phyloP scores from a whole-genome alignment of 2,329 filamentous ascomycete species.

The Harringtonia lauricola region DNA sequence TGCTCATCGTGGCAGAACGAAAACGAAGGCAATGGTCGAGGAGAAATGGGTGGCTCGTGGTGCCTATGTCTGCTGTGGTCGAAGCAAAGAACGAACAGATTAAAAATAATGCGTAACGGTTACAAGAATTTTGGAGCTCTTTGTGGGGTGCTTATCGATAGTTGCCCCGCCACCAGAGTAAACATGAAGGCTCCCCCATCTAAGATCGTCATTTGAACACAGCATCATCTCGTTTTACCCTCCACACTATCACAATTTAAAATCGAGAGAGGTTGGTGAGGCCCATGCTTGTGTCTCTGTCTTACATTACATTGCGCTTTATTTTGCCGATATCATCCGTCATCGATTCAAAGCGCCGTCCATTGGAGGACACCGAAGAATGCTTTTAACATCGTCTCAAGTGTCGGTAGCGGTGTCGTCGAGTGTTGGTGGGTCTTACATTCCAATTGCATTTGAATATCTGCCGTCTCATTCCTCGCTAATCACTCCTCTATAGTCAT shows the following conservation, averaged over 20 bases:
- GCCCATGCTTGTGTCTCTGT: too few relatives aligned
- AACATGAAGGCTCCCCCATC: neutral
- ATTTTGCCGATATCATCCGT: neutral
- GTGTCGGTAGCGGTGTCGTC: slow-evolving; percentile 58
- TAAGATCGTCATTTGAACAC: too few relatives aligned
- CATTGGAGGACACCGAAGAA: slow-evolving; percentile 13
- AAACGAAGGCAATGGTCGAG: slow-evolving; percentile 19
- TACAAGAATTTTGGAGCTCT: neutral
- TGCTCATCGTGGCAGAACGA: slow-evolving; percentile 1
- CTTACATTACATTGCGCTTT: too few relatives aligned
- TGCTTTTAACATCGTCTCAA: slow-evolving; percentile 59
- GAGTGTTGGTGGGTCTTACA: slow-evolving; percentile 41
- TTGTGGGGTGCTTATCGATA: slow-evolving; percentile 11
- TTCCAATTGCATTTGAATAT: neutral
- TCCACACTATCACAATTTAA: too few relatives aligned
- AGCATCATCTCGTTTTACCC: too few relatives aligned
- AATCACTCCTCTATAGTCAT: slow-evolving; percentile 39
- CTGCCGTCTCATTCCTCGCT: neutral
- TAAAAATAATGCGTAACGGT: too few relatives aligned
- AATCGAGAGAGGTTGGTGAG: too few relatives aligned
- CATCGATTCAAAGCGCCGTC: neutral
- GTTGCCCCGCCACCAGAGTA: slow-evolving; percentile 12
- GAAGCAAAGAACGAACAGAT: neutral
- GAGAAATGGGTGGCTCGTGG: neutral
- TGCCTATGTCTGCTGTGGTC: neutral